These are phyloP conservation scores for Neofusicoccum laricinum DNA, from an alignment of 2,329 filamentous ascomycete species.

Conservation along the genomic window DNA sequence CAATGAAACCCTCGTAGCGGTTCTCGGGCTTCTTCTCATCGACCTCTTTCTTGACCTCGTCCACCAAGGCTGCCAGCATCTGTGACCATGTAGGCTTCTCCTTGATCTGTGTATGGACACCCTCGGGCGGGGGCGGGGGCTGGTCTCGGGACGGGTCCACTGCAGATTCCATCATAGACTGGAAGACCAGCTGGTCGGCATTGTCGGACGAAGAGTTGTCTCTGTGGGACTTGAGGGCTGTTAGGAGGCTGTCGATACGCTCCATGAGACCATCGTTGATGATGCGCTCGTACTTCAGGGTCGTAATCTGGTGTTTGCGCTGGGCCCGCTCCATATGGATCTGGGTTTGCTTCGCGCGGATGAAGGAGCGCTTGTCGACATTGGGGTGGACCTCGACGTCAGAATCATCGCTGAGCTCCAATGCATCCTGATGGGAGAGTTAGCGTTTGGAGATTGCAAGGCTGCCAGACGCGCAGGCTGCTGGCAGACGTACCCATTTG, in stretches of 20 bases:
- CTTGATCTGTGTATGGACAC: constrained; percentile 72
- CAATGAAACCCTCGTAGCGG: constrained; percentile 71
- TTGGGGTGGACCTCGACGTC: constrained; percentile 98
- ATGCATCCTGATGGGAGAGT: constrained; percentile 60
- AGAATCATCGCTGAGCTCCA: constrained; percentile 97
- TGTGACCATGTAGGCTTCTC: constrained; percentile 83
- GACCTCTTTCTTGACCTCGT: constrained; percentile 85
- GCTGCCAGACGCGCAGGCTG: neutral
- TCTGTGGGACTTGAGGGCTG: constrained; percentile 70
- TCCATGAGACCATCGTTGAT: constrained; percentile 88
- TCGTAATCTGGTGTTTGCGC: constrained; percentile 83
- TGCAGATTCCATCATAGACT: constrained; percentile 79
- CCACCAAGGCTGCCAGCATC: constrained; percentile 97
- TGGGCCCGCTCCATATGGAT: constrained; percentile 89
- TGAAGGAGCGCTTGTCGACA: constrained; percentile 97
- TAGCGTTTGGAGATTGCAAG: neutral
- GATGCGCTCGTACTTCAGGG: constrained; percentile 84
- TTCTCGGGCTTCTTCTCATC: constrained; percentile 69
- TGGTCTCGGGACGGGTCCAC: constrained; percentile 69
- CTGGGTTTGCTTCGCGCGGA: constrained; percentile 95
- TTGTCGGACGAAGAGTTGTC: constrained; percentile 58
- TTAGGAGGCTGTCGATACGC: constrained; percentile 77
- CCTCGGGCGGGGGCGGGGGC: constrained; percentile 72
- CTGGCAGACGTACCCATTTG: constrained; percentile 59
- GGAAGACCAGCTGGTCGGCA: constrained; percentile 75